Evolutionary conservation across 2,329 filamentous ascomycete genomes (phyloP), one percentile per base, ranked within the genome.

Genomic region (Pseudogymnoascus sp.): DNA sequence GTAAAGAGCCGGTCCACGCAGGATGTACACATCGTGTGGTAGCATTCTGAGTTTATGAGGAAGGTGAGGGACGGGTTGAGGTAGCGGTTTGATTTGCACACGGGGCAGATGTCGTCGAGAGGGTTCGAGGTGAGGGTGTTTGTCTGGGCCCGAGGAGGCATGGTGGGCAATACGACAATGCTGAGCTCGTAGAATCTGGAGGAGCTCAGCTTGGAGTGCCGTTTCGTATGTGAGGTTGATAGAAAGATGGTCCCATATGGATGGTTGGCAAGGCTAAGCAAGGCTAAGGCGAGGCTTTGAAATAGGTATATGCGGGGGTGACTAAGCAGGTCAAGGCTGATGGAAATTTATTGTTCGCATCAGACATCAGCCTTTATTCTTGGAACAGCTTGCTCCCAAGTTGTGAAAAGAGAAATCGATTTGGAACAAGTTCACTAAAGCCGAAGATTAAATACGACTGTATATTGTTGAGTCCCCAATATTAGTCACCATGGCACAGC

Each of bases 21-120:
- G 63, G 90, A 92, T 74, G 91, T 89, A 80, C 94, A 99, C 91
- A 99, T 97, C 69, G 91, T 91, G 81, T 99, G 94, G 80, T 99
- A 99, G 83, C 94, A 99, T 80, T 96, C 92, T 7, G 93, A 91
- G 75, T 97, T 97, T 78, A 99, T 92, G 69, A 94, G 89, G 78
- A 99, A 97, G 67, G 88, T 84, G 84, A 99, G 92, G 78, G 92
- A 88, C 65, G 87, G 87, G 80, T 97, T 97, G 71, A 97, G 88
- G 80, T 97, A 97, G 67, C 92, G 90, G 64, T 90, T 91, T 64
- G 92, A 95, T 78, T 97, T 97, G 88, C 94, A 99, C 69, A 97
- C 91, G 63, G 93, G 94, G 78, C 94, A 99, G 72, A 92, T 89
- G 76, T 97, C 92, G 60, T 74, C 60, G 37, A 61, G 37, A n/a